Conservation (phyloP, 2,329 filamentous ascomycete species). For the Trichoderma koningii region DNA sequence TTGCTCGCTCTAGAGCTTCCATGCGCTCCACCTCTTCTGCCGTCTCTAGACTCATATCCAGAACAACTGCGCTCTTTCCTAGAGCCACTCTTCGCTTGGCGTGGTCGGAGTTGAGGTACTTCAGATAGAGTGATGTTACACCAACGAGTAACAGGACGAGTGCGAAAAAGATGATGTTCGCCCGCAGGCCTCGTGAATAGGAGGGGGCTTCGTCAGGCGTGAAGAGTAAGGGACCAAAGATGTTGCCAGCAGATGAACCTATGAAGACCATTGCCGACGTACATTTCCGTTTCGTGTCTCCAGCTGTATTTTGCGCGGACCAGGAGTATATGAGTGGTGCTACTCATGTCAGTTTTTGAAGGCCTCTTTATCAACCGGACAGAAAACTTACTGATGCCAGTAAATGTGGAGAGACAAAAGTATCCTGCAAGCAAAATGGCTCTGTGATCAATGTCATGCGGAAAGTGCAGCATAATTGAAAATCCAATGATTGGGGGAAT, state of each 20-base stretch:
- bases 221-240: constrained; percentile 66
- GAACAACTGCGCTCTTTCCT: constrained; percentile 60
- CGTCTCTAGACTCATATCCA: constrained; percentile 62
- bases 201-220: constrained; percentile 51
- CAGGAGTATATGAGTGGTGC: constrained; percentile 62
- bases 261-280: constrained; percentile 67
- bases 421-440: constrained; percentile 57
- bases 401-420: constrained; percentile 61
- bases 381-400: constrained; percentile 40
- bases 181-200: constrained; percentile 54
- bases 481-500: constrained; percentile 61
- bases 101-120: constrained; percentile 57
- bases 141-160: constrained; percentile 56
- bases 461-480: constrained; percentile 53
- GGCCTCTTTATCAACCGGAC: constrained; percentile 34
- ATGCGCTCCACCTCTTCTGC: constrained; percentile 46
- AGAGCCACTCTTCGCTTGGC: constrained; percentile 55
- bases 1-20: constrained; percentile 35
- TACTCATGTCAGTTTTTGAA: constrained; percentile 30
- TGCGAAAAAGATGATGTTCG: constrained; percentile 63
- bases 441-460: constrained; percentile 49
- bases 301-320: constrained; percentile 65
- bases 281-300: constrained; percentile 70
- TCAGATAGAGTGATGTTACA: constrained; percentile 49
- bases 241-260: constrained; percentile 66